A percentile compares a stretch with the other conserved stretches of the same genome.
Evolutionary conservation across 495 filamentous ascomycete species (phyloP).

Genomic region (Glutinoglossum americanum): DNA sequence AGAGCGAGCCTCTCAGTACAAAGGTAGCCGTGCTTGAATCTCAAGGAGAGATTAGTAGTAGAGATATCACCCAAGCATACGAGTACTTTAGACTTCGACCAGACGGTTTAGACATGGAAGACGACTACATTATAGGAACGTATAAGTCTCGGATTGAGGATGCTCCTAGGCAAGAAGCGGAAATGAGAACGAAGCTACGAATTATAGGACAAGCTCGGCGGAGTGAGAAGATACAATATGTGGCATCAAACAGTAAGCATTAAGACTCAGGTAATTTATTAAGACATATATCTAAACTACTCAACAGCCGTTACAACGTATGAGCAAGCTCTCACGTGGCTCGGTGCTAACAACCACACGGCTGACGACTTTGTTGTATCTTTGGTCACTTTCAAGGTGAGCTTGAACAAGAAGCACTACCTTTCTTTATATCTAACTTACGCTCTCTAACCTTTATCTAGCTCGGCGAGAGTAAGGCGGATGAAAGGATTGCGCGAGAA

Average conservation of each 20-base stretch:
- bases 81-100: conserved; percentile 26
- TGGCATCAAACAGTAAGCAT: conserved; percentile 30
- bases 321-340: conserved; percentile 36
- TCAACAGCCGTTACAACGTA: conserved; percentile 30
- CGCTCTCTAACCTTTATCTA: conserved; percentile 3
- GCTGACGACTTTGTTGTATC: conserved; percentile 37
- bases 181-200: conserved; percentile 30
- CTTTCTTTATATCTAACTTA: background rate
- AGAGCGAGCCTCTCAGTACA: conserved; percentile 20
- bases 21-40: conserved; percentile 21
- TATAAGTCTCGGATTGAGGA: conserved; percentile 32
- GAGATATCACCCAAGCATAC: conserved; percentile 27
- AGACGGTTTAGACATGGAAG: conserved; percentile 20
- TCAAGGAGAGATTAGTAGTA: conserved; percentile 17
- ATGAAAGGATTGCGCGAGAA: conserved; percentile 26
- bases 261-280: background rate
- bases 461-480: conserved; percentile 24
- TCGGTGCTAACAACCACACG: conserved; percentile 28
- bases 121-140: conserved; percentile 33
- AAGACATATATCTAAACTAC: conserved; percentile 1
- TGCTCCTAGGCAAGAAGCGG: conserved; percentile 22
- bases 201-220: conserved; percentile 30
- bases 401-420: conserved; percentile 4
- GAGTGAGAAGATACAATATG: conserved; percentile 31
- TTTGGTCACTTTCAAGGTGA: conserved; percentile 35